Evolutionary conservation across 805 yeast genomes (phyloP), one percentile per base, ranked within the genome.

Genomic region (Saccharomycopsis schoenii): DNA sequence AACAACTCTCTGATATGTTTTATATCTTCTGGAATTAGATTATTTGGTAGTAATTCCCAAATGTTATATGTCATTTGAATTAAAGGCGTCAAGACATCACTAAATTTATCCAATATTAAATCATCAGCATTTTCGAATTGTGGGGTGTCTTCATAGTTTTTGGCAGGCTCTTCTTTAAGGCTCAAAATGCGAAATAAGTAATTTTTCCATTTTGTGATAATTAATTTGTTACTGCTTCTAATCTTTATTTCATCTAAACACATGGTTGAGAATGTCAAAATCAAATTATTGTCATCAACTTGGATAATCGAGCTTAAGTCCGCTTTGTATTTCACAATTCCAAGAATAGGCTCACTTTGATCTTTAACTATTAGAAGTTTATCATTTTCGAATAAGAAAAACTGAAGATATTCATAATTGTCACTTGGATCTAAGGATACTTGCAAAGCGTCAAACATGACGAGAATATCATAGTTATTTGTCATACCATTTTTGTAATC

Each of bases 51-150:
- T 10, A 78, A 64, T 10, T 68, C 68, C 83, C 86, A 80, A 0
- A 78, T 77, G 64, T 78, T 83, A 0, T 79, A 73, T 0, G 86
- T 78, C 63, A 82, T 69, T 66, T 81, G 83, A 39, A 73, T 72
- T 29, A 81, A 64, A 4, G 80, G 74, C 8, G 73, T 58, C 17
- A 50, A 34, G 3, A n/a, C 39, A 25, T 51, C 52, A 9, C 15
- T 37, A 29, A 14, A 40, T 29, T 40, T 25, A 14, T 14, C 37
- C 15, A 15, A 4, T 15, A 24, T 21, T 11, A 25, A 25, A 11
- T 56, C 51, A n/a, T 55, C 43, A 12, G 42, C 40, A 15, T 19
- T 21, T 19, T 37, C 43, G 15, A 2, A 24, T 36, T 19, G n/a
- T 6, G 15, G 15, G 5, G 4, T 4, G 5, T 6, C 29, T 4